Percentiles rank a stretch among this genome's conserved stretches.
phyloP scores from a whole-genome alignment of 495 filamentous ascomycete species.

The Aspergillus saccharolyticus region DNA sequence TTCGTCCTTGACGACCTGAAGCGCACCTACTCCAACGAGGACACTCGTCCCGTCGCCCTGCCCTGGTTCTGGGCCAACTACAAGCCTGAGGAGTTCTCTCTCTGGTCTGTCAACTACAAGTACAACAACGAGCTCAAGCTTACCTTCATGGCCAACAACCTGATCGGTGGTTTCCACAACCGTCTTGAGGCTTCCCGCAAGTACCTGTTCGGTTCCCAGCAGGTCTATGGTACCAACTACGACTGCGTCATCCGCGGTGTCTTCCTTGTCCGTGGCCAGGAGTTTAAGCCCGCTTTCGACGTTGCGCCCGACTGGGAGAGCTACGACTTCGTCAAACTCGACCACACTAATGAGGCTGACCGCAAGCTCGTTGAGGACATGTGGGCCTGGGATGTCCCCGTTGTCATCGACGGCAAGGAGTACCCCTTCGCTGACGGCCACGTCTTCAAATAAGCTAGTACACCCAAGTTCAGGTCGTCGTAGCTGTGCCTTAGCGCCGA shows the following conservation, averaged over 20 bases:
- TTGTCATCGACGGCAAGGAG: slow-evolving; percentile 73
- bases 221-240: slow-evolving; percentile 82
- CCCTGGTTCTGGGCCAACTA: slow-evolving; percentile 98
- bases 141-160: slow-evolving; percentile 97
- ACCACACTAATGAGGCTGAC: slow-evolving; percentile 76
- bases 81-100: slow-evolving; percentile 87
- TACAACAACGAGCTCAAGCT: slow-evolving; percentile 96
- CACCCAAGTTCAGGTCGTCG: slow-evolving; percentile 13
- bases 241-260: slow-evolving; percentile 85
- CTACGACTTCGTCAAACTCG: slow-evolving; percentile 93
- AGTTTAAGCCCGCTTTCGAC: slow-evolving; percentile 80
- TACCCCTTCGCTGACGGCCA: slow-evolving; percentile 80
- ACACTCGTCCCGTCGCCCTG: slow-evolving; percentile 73
- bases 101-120: slow-evolving; percentile 92
- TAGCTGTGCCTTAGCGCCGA: slow-evolving; percentile 2
- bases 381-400: slow-evolving; percentile 86
- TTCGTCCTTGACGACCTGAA: slow-evolving; percentile 94
- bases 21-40: slow-evolving; percentile 96
- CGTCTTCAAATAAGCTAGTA: slow-evolving; percentile 88
- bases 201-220: slow-evolving; percentile 91
- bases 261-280: slow-evolving; percentile 90
- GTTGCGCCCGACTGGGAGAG: slow-evolving; percentile 96
- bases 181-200: slow-evolving; percentile 98
- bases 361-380: slow-evolving; percentile 76
- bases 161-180: slow-evolving; percentile 94